Evolutionary conservation across 352 stramenopile genomes (phyloP), one percentile per base, ranked within the genome.

Genomic region (Phytophthora tentaculata): DNA sequence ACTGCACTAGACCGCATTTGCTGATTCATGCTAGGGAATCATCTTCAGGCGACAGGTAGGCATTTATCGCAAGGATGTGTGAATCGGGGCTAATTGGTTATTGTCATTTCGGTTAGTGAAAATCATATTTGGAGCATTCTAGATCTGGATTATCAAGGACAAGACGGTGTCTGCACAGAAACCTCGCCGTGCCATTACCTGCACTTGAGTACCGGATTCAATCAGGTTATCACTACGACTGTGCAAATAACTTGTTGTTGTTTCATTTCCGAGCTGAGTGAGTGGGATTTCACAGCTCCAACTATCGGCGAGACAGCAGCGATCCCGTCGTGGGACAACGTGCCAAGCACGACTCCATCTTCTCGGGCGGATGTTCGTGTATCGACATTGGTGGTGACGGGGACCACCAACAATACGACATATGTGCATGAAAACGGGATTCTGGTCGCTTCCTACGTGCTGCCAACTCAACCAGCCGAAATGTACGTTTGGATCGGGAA

Each of bases 391-490:
- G 43, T 88, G 13, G 56, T 90, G 9, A 68, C 80, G 19, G 81
- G 82, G 5, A 83, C 81, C 10, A 80, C 77, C 0, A 65, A 26
- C 23, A 85, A 81, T 61, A 79, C 76, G 22, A 35, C 91, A 17
- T 74, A 79, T 56, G 79, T 86, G 32, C 64, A 85, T 37, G 54
- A 64, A 22, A 89, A 87, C 26, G 78, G 74, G 2, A 61, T 89
- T 24, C 14, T 79, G 1, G 29, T 90, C 7, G 58, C 66, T 2
- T 84, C 85, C 12, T 77, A 80, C 26, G 81, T 89, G 41, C 28
- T 91, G 16, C 67, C 75, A 10, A 55, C 62, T 37, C 62, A 44
- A 3, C 83, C 85, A 35, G 47, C 47, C 10, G 49, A 77, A 45
- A 81, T 92, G 84, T 92, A 77, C 57, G 82, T 32, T 52, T 58